Percentiles rank a stretch among this genome's conserved stretches.
phyloP scores from a whole-genome alignment of 345 rosid species.

The Gossypium sturtianum region DNA sequence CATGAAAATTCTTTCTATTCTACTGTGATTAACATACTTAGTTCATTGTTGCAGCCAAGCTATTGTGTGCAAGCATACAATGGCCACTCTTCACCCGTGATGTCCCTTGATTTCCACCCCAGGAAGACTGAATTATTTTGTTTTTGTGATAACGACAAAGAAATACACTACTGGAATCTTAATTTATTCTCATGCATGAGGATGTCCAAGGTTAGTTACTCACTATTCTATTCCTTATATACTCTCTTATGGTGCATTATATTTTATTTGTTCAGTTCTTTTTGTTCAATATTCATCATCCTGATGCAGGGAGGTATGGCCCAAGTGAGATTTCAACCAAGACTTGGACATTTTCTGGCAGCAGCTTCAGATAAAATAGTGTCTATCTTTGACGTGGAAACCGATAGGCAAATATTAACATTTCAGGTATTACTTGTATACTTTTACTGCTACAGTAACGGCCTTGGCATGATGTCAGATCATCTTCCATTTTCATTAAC shows the following conservation, averaged over 20 bases:
- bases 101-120: conserved; percentile 75
- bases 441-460: too few species aligned
- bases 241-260: too few species aligned
- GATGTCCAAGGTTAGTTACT: conserved; percentile 40
- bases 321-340: conserved; percentile 67
- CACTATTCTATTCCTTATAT: neutral
- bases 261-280: neutral
- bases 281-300: neutral
- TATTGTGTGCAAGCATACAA: conserved; percentile 38
- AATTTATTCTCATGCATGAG: conserved; percentile 40
- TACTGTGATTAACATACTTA: conserved; percentile 2
- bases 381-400: conserved; percentile 54
- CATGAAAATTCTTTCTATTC: too few species aligned
- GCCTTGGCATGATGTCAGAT: too few species aligned
- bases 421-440: conserved; percentile 37
- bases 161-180: conserved; percentile 49
- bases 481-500: too few species aligned
- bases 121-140: conserved; percentile 57
- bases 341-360: conserved; percentile 52
- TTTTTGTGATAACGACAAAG: conserved; percentile 49
- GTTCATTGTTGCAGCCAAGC: conserved; percentile 43
- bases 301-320: conserved; percentile 44
- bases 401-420: conserved; percentile 33
- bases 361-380: conserved; percentile 60
- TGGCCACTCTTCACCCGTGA: conserved; percentile 43